Evolutionary conservation across 2,329 filamentous ascomycete species (phyloP).

Genomic region (Aspergillus candidus): DNA sequence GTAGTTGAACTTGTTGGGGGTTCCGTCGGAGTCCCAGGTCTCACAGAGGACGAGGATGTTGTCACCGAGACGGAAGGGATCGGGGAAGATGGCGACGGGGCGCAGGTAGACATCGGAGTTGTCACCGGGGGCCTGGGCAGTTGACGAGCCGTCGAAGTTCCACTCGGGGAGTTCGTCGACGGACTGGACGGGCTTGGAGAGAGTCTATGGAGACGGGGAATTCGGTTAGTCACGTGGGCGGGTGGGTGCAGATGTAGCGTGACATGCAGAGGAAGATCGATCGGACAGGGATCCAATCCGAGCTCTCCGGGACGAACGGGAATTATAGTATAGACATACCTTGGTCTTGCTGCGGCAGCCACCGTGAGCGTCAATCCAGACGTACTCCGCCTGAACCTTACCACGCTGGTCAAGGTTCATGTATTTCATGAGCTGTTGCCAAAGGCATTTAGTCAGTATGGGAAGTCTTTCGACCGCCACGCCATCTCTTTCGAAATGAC

Average conservation of each 20-base stretch:
- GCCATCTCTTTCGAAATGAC: too few relatives aligned
- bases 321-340: conserved; percentile 52
- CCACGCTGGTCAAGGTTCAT: conserved; percentile 80
- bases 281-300: too few relatives aligned
- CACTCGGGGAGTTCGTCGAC: conserved; percentile 67
- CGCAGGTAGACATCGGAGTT: conserved; percentile 98
- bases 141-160: conserved; percentile 87
- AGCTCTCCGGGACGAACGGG: too few relatives aligned
- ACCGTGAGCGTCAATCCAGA: conserved; percentile 86
- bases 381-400: conserved; percentile 85
- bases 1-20: conserved; percentile 98
- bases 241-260: conserved; percentile 21
- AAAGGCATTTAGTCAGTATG: conserved; percentile 37
- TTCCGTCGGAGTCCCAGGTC: conserved; percentile 90
- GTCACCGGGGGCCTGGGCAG: conserved; percentile 83
- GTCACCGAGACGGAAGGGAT: conserved; percentile 81
- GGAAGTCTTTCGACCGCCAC: too few relatives aligned
- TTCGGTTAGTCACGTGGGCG: conserved; percentile 20
- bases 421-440: conserved; percentile 78
- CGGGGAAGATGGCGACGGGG: conserved; percentile 80
- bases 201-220: conserved; percentile 46
- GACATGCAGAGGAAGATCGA: conserved; percentile 9
- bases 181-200: conserved; percentile 51
- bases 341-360: conserved; percentile 90
- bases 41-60: conserved; percentile 94